Evolutionary conservation across 139 green algal species (phyloP), one percentile per base, ranked within the genome.

Genomic region (Auxenochlorella protothecoides): DNA sequence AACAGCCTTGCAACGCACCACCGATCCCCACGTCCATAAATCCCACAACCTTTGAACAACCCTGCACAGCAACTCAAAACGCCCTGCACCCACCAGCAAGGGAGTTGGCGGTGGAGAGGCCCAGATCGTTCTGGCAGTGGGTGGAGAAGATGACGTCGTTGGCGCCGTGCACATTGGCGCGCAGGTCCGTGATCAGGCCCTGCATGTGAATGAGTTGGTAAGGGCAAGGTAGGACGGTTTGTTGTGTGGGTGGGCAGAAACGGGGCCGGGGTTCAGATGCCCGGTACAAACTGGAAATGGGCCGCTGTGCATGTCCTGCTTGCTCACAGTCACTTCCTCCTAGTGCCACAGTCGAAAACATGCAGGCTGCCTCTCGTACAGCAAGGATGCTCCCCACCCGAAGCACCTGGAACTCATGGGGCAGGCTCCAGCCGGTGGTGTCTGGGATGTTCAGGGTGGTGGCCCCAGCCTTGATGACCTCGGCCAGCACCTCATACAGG

Each of bases 371-470:
- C 27, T 44, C 27, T 44, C 27, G 27, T 44, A 44, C 27, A 44
- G 27, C 27, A 44, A 44, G 27, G 27, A 44, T 44, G 27, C 27
- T 44, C 27, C 27, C 27, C 27, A 44, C 27, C 27, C 27, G 27
- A 2, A 44, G 5, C 62, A 71, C 74, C 55, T 89, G 89, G 81
- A 98, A 99, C 83, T 99, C 95, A 61, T 93, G 83, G 4, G 95
- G 95, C 74, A 99, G 83, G 79, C 87, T 94, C 90, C 94, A 97
- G 62, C 90, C 92, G 5, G 92, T 94, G 14, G 92, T 97, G 86
- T 97, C 92, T 2, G 95, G 95, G 80, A 99, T 99, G 87, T 99
- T 99, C 71, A 99, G 82, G 2, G 95, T 99, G 12, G 95, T 99
- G 53, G 95, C 95, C 44, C 95, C 95, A 14, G 95, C 95, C 74